Base-by-base conservation (phyloP, 2,329 filamentous ascomycete species). In the Penicillium expansum region DNA sequence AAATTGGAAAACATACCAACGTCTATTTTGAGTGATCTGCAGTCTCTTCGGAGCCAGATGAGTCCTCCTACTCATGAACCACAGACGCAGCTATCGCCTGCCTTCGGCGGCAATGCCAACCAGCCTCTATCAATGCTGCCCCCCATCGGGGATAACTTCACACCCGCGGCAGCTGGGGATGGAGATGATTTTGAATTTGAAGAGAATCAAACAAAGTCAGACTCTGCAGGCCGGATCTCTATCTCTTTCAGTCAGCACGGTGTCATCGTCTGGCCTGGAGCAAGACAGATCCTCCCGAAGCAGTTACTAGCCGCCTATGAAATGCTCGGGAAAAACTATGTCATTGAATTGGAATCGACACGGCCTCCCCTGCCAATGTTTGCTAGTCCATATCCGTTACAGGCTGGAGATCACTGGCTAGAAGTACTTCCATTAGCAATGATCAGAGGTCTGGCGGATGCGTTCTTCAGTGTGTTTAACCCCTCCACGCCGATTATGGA, bases 391-490 rank as follows among this genome's bases (percentile, higher is more conserved):
- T 76, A 73, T 22, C 68, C 72, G 13, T 61, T 72, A 9, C 71
- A 73, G 14, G 68, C 65, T 5, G 71, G 69, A 4, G 67, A 72
- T 8, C 67, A 67, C 35, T 82, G 80, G 80, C 64, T 83, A 33
- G 76, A 80, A 44, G 69, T 70, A 4, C 71, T 83, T 3, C 78
- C 79, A 9, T 65, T 82, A 32, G 75, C 78, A 0, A 74, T 79
- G 39, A 74, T 83, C 52, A 81, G 80, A 58, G 79, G 79, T 0
- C 71, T 83, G n/a, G 76, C 79, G 9, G 79, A 82, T 67, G 78
- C 78, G 0, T 83, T 81, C 58, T 83, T 83, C 63, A 72, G 77
- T n/a, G 80, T 81, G 0, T 83, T 83, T 61, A 80, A 83, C 61
- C 79, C 79, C 0, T 80, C 75, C 29, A 82, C 77, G 16, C 81